Conservation (phyloP, 116 monocot species). For the Trichopus zeylanicus region DNA sequence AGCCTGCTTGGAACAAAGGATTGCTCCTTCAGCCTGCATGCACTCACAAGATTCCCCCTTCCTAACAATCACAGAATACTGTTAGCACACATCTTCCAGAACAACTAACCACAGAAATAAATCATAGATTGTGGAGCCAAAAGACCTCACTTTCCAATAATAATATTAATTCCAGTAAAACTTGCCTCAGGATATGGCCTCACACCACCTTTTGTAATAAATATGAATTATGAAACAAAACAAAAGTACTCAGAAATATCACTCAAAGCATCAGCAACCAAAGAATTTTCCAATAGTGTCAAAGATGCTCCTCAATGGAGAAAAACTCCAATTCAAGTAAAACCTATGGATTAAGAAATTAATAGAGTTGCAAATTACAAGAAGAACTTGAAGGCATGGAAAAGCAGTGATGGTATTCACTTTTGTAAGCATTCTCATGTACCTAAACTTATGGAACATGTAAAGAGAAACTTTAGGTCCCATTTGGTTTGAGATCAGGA, state of each 20-base stretch:
- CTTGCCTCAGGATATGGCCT: constrained; percentile 43
- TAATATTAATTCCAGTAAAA: constrained; percentile 49
- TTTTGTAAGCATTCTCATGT: constrained; percentile 96
- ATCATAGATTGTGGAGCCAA: neutral
- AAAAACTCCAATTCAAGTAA: neutral
- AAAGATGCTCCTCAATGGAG: no score
- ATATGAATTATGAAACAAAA: neutral
- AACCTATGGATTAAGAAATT: neutral
- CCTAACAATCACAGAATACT: constrained; percentile 23
- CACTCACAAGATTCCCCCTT: constrained; percentile 78
- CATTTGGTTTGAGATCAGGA: no score
- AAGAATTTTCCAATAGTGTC: no score
- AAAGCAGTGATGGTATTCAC: constrained; percentile 93
- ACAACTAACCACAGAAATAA: neutral
- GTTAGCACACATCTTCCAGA: neutral
- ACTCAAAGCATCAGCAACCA: no score
- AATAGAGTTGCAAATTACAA: constrained; percentile 18
- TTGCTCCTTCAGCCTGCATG: constrained; percentile 59
- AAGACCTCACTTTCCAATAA: constrained; percentile 62
- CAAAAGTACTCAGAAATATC: no score
- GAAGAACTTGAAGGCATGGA: constrained; percentile 54
- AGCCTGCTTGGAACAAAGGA: constrained; percentile 87
- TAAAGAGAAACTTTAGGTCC: no score
- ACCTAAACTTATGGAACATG: constrained; percentile 72
- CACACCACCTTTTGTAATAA: constrained; percentile 19